phyloP scores from a whole-genome alignment of 106 monocot species.

The Cymbidium sinense region DNA sequence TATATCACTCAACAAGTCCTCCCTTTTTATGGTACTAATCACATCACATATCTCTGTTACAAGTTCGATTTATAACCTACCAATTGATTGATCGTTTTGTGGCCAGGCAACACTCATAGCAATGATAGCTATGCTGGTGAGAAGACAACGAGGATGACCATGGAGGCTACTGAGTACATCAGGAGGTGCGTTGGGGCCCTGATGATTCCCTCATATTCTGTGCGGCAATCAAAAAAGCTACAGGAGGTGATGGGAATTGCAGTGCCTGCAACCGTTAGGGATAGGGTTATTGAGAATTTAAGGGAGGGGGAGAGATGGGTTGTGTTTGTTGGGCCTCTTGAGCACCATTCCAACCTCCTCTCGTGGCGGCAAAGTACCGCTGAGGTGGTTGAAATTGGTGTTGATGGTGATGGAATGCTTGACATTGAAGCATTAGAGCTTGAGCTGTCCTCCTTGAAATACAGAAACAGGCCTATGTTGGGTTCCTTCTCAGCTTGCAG shows the following conservation, averaged over 20 bases:
- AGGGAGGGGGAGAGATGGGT: conserved; percentile 46
- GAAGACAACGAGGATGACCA: conserved; percentile 20
- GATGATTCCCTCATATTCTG: conserved; percentile 36
- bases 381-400: conserved; percentile 44
- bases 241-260: conserved; percentile 53
- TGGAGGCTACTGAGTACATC: conserved; percentile 32
- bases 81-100: neutral
- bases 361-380: conserved; percentile 49
- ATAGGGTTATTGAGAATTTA: conserved; percentile 1
- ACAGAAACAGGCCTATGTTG: conserved; percentile 28
- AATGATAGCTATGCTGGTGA: conserved; percentile 36
- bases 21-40: conserved; percentile 38
- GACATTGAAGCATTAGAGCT: conserved; percentile 22
- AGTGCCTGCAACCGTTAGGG: conserved; percentile 19
- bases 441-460: conserved; percentile 10
- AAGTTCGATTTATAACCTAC: too few species aligned
- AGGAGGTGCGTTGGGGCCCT: conserved; percentile 30
- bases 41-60: too few species aligned
- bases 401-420: conserved; percentile 18
- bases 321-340: conserved; percentile 44
- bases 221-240: conserved; percentile 33
- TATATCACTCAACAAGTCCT: conserved; percentile 36
- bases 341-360: conserved; percentile 58
- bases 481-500: conserved; percentile 63
- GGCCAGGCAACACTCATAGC: conserved; percentile 44